Evolutionary conservation across 1,139 yeast genomes (phyloP), one percentile per base, ranked within the genome.

Genomic region (Yamadazyma kanchanaburiensis): DNA sequence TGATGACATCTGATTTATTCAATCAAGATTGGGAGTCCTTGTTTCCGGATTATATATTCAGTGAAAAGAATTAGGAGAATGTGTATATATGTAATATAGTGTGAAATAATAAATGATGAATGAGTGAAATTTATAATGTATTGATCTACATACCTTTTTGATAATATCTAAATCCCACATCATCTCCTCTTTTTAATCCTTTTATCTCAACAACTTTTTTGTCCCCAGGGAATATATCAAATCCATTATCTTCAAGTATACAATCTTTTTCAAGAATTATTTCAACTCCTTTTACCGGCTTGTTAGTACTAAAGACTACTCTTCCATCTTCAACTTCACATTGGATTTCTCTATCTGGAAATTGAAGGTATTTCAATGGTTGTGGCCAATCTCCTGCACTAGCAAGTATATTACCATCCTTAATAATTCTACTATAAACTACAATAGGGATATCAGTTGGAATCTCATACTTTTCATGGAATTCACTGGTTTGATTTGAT

Each of bases 371-470:
- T 41, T 72, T 72, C 37, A 73, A 50, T 10, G 78, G 78, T 42
- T 73, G 76, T 3, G 78, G 77, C 77, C 78, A 72, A 39, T 70
- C 74, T 7, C 58, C 54, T 6, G 64, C 60, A 30, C 60, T 45
- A 6, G 66, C 56, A 13, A 66, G 33, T 6, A 53, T 38, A 4
- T 37, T 19, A 7, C 46, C 48, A 7, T 44, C 26, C 13, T 30
- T 28, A 18, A 47, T 37, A 23, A 51, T 33, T 23, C 52, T 32
- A 31, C 46, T 35, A 34, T 47, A 44, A 8, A 54, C 49, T 4
- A 51, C 59, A 3, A 48, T 42, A 7, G 49, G 49, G 11, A 35
- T 25, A 3, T 46, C 43, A 16, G 45, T 37, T 9, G 49, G 26
- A 7, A 51, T 34, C 8, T 36, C 32, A 21, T 36, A 26, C 17